Evolutionary conservation across 176 grass and related monocot species (phyloP).

Genomic region (Puccinellia tenuiflora): DNA sequence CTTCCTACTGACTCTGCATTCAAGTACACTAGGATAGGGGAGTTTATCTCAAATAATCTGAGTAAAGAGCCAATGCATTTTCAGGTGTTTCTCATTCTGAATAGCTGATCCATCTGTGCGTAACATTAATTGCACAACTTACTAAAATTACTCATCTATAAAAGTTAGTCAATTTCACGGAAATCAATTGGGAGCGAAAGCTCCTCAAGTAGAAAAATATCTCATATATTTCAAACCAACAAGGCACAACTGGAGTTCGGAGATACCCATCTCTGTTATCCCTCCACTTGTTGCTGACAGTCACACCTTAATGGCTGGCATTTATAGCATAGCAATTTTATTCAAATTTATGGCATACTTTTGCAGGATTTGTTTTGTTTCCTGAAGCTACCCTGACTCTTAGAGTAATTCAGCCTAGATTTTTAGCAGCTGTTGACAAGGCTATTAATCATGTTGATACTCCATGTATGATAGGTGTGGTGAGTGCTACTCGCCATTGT

Average conservation of each 20-base stretch:
- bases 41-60: slow-evolving; percentile 7
- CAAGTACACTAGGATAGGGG: slow-evolving; percentile 4
- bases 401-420: slow-evolving; percentile 61
- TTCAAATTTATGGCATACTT: slow-evolving; percentile 28
- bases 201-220: not conserved
- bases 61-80: not conserved
- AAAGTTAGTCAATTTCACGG: not conserved
- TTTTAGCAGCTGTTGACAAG: slow-evolving; percentile 69
- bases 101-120: not conserved
- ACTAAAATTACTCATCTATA: not conserved
- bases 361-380: slow-evolving; percentile 85
- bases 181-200: not conserved
- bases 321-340: not conserved
- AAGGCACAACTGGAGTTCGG: not conserved
- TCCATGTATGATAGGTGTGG: slow-evolving; percentile 84
- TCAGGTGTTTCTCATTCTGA: not conserved
- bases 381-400: slow-evolving; percentile 74
- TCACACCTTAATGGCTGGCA: not conserved
- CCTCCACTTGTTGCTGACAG: not conserved
- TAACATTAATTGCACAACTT: slow-evolving; percentile 1
- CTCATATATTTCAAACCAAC: slow-evolving; percentile 1
- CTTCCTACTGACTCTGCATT: not conserved
- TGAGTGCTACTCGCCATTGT: slow-evolving; percentile 41
- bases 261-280: not conserved
- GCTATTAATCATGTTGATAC: slow-evolving; percentile 66